These are phyloP conservation scores for Mariannaea sp. DNA, from an alignment of 2,329 filamentous ascomycete species.

Conservation along the genomic window DNA sequence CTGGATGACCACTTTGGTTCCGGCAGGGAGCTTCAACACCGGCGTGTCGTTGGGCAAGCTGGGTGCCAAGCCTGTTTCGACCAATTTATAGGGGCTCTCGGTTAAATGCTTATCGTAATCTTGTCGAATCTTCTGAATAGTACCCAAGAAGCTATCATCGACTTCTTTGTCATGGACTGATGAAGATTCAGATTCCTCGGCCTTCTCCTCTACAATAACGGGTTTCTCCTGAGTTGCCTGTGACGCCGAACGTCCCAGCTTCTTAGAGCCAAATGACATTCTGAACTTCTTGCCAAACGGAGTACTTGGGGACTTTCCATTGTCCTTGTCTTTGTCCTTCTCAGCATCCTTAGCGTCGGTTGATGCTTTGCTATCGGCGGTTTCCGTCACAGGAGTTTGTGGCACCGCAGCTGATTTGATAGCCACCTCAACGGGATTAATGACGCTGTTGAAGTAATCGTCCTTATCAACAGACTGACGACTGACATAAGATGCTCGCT, in stretches of 20 bases:
- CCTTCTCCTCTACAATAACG: constrained; percentile 75
- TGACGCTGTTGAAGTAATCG: constrained; percentile 78
- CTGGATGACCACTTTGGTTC: constrained; percentile 70
- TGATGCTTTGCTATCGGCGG: constrained; percentile 55
- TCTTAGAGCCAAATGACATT: constrained; percentile 84
- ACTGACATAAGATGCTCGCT: constrained; percentile 59
- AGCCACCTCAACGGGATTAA: constrained; percentile 53
- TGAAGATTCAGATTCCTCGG: constrained; percentile 67
- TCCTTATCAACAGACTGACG: constrained; percentile 66
- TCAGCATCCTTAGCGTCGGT: constrained; percentile 53
- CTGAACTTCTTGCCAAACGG: constrained; percentile 87
- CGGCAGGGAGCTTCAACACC: constrained; percentile 71
- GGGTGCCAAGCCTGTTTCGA: constrained; percentile 70
- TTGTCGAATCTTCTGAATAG: constrained; percentile 72
- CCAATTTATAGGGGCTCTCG: constrained; percentile 56
- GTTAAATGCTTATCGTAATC: constrained; percentile 72
- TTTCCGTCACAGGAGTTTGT: constrained; percentile 49
- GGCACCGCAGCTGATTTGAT: constrained; percentile 55
- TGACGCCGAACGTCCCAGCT: constrained; percentile 72
- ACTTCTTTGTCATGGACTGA: constrained; percentile 72
- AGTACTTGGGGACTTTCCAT: constrained; percentile 61
- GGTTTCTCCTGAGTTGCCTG: constrained; percentile 69
- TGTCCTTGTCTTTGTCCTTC: constrained; percentile 62
- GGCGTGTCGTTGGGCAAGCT: constrained; percentile 76
- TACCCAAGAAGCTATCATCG: constrained; percentile 75